Evolutionary conservation across 371 early-diverging fungal genomes (phyloP), one percentile per base, ranked within the genome.

Genomic region (Mortierella sp.): DNA sequence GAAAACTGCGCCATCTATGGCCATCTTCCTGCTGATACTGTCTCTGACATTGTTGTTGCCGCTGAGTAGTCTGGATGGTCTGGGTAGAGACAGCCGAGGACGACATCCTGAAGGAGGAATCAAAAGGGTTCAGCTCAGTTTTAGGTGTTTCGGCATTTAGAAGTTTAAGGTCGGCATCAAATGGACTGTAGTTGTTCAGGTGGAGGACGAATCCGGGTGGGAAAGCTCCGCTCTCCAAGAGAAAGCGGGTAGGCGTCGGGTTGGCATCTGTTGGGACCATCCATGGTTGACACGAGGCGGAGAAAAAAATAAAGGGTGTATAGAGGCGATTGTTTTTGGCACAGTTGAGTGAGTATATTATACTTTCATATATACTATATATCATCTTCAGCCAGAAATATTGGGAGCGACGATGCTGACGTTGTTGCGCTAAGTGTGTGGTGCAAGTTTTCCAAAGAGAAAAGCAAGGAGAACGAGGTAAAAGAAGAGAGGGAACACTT

Each of bases 211-310:
- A 67, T 44, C 80, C 78, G 6, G 84, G 82, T 0, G 84, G 81
- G 46, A 82, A 82, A 27, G 75, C 81, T 19, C 79, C 68, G 42
- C 72, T 78, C 44, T 83, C 72, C 56, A 73, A 17, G 11, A 84
- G 79, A 55, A 84, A 84, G 12, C 84, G 82, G 2, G 81, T 81
- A 3, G 84, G 84, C 37, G 84, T 84, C 28, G 73, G 72, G 49
- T 68, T 68, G 60, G 64, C 30, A 43, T 75, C 75, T 75, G 59
- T 15, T 31, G 23, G 44, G 30, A 11, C 28, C 21, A 17, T 26
- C 52, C 32, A 50, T 19, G 31, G 39, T 2, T n/a, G 26, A 50
- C 21, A 50, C 21, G 14, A 17, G 26, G 31, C 37, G 5, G 27
- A 11, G 26, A 56, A 27, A 60, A 28, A 37, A 9, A 9, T n/a